Evolutionary conservation across 495 filamentous ascomycete species (phyloP), one percentile per base, ranked within the genome.

Genomic region (Aspergillus bridgeri): DNA sequence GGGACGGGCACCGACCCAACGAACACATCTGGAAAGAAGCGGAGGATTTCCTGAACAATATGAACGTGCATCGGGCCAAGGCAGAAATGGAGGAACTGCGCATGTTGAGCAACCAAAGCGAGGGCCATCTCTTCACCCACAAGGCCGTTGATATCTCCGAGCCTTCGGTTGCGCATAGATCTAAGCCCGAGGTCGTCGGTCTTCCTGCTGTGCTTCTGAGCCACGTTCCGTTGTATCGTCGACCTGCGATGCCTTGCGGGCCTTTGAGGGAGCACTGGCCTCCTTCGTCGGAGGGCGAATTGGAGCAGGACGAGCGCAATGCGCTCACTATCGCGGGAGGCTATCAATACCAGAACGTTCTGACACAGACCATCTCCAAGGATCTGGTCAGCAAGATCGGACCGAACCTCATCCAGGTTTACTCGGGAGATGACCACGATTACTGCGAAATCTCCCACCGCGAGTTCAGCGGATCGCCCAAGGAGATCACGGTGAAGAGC

Each of bases 401-500:
- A 19, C 85, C 91, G 48, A 85, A 96, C 18, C 56, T 80, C 7
- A 62, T 74, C 15, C 86, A 92, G 51, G 86, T 90, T 43, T 98
- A 97, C 68, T 96, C 91, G 2, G 95, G 95, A 2, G 95, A 99
- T 64, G 95, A 99, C 70, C 95, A 99, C 72, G 95, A 99, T 71
- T 96, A 98, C 74, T 99, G 95, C 72, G 92, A 96, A 54, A 72
- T 98, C 22, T 73, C 82, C 2, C 95, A 99, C 67, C 78, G 77
- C 11, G 80, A 86, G 48, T 89, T 84, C 57, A 82, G 78, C 9
- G 82, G 81, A 44, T 83, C 83, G 0, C 87, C 93, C 1, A 82
- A 79, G 23, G 95, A 99, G 64, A 92, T 97, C 60, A 98, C 95
- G 0, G 91, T 98, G 55, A 99, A 99, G 72, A 89, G 85, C 60